Conservation (phyloP, 306 rosid species). For the Purshia tridentata region DNA sequence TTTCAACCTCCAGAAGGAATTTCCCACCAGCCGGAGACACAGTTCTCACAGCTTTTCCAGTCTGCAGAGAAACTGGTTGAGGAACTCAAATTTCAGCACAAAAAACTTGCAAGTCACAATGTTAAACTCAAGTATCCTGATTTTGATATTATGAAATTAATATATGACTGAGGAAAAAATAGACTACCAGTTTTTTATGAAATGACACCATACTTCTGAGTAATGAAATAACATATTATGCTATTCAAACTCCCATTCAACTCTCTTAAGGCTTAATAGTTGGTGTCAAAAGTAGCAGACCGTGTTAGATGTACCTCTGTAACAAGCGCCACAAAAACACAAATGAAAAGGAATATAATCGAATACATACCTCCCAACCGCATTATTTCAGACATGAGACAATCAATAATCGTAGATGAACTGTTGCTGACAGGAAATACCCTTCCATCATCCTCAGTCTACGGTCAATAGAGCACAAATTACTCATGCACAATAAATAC, state of each 20-base stretch:
- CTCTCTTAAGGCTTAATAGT: background rate
- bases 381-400: conserved; percentile 74
- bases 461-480: conserved; percentile 29
- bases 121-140: conserved; percentile 1
- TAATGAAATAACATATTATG: background rate
- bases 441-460: conserved; percentile 94
- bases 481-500: conserved; percentile 17
- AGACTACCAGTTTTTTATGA: background rate
- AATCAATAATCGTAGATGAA: conserved; percentile 76
- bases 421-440: conserved; percentile 92
- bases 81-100: conserved; percentile 40
- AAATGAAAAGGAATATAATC: background rate
- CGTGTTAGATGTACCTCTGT: background rate
- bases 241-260: background rate
- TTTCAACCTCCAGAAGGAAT: conserved; percentile 63
- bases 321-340: background rate
- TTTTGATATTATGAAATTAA: background rate
- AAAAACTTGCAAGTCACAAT: conserved; percentile 18
- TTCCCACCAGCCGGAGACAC: conserved; percentile 50
- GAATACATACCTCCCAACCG: conserved; percentile 51
- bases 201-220: background rate
- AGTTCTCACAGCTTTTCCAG: conserved; percentile 61
- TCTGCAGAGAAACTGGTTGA: conserved; percentile 75
- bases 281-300: background rate
- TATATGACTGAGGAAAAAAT: background rate